phyloP scores from a whole-genome alignment of 2,329 filamentous ascomycete species.

The Ophiocordyceps camponoti-saundersi region DNA sequence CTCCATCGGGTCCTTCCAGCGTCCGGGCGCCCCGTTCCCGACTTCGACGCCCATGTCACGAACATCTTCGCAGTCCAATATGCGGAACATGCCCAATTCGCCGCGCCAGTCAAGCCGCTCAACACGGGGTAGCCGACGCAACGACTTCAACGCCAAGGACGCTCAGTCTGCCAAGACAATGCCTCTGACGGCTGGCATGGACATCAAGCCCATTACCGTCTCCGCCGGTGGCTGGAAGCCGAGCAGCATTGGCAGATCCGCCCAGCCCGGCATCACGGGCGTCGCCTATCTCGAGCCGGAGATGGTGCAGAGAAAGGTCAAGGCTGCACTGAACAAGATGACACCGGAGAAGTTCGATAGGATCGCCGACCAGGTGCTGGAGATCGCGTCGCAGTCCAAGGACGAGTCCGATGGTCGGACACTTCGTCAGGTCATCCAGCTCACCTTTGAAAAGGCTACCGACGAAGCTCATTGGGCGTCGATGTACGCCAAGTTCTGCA shows the following conservation, averaged over 20 bases:
- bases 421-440: slow-evolving; percentile 91
- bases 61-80: slow-evolving; percentile 39
- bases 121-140: slow-evolving; percentile 47
- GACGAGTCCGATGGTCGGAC: slow-evolving; percentile 88
- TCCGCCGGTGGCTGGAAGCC: slow-evolving; percentile 83
- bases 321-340: slow-evolving; percentile 98
- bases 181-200: slow-evolving; percentile 73
- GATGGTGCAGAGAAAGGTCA: slow-evolving; percentile 96
- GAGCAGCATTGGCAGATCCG: slow-evolving; percentile 40
- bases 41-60: slow-evolving; percentile 47
- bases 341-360: slow-evolving; percentile 97
- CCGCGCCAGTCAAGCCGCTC: slow-evolving; percentile 50
- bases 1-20: slow-evolving; percentile 19
- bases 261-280: slow-evolving; percentile 17
- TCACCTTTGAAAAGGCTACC: slow-evolving; percentile 97
- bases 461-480: slow-evolving; percentile 97
- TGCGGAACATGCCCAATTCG: slow-evolving; percentile 52
- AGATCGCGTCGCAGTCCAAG: slow-evolving; percentile 88
- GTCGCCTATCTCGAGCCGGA: slow-evolving; percentile 62
- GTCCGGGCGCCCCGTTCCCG: slow-evolving; percentile 42
- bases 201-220: slow-evolving; percentile 62
- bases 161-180: slow-evolving; percentile 67
- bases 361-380: slow-evolving; percentile 83
- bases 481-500: slow-evolving; percentile 98
- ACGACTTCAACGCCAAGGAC: slow-evolving; percentile 39